phyloP scores from a whole-genome alignment of 768 basidiomycete species.

The Termitomyces bulborhizus region DNA sequence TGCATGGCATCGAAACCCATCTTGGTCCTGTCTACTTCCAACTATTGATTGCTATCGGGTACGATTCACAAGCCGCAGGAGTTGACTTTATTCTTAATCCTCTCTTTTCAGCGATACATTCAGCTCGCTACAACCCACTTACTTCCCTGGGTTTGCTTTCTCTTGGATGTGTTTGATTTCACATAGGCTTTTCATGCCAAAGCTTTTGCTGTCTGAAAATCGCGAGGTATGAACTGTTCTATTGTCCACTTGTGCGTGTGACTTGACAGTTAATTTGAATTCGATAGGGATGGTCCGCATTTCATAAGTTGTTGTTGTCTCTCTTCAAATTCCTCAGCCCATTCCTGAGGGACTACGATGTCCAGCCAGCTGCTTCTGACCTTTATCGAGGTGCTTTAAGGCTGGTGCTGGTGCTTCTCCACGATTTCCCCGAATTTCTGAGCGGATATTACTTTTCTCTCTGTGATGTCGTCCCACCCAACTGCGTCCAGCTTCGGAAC shows the following conservation, averaged over 20 bases:
- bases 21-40: conserved; percentile 90
- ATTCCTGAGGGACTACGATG: conserved; percentile 78
- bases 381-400: conserved; percentile 89
- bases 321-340: conserved; percentile 93
- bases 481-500: conserved; percentile 95
- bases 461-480: conserved; percentile 86
- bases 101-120: conserved; percentile 70
- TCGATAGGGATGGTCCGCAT: conserved; percentile 83
- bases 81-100: not conserved
- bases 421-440: conserved; percentile 98
- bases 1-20: conserved; percentile 79
- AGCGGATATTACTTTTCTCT: conserved; percentile 96
- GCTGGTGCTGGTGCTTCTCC: conserved; percentile 88
- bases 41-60: conserved; percentile 85
- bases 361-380: conserved; percentile 75
- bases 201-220: conserved; percentile 80
- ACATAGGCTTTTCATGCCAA: conserved; percentile 96
- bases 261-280: conserved; percentile 6
- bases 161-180: conserved; percentile 97
- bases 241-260: not conserved
- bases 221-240: conserved; percentile 55
- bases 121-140: conserved; percentile 91
- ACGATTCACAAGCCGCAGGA: conserved; percentile 13
- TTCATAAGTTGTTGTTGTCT: conserved; percentile 90
- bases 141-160: conserved; percentile 97